phyloP scores from a whole-genome alignment of 108 stramenopile species.

The Conticribra weissflogii region DNA sequence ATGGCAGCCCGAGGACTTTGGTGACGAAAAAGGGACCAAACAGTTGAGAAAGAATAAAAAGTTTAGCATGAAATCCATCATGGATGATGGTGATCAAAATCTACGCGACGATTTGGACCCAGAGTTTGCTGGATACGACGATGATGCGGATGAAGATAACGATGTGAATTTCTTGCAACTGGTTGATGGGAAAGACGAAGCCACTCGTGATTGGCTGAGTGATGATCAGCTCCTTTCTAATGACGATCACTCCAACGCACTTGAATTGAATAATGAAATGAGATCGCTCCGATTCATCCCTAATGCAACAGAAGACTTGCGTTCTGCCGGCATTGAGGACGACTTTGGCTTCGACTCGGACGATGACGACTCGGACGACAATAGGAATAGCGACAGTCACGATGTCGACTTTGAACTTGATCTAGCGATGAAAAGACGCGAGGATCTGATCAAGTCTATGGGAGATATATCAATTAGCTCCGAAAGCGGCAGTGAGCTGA shows the following conservation, averaged over 20 bases:
- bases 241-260: not conserved
- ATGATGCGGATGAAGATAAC: constrained; percentile 20
- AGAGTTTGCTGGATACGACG: constrained; percentile 35
- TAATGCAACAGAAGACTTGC: too few relatives aligned
- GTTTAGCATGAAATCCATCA: constrained; percentile 41
- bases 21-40: constrained; percentile 35
- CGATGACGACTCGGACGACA: constrained; percentile 22
- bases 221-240: constrained; percentile 8
- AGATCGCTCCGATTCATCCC: too few relatives aligned
- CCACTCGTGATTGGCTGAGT: constrained; percentile 29
- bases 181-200: constrained; percentile 7
- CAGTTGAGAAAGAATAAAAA: constrained; percentile 46
- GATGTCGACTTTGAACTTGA: not conserved
- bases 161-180: constrained; percentile 6
- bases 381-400: not conserved
- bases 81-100: constrained; percentile 42
- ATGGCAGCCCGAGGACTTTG: constrained; percentile 53
- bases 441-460: not conserved
- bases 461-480: not conserved
- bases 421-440: constrained; percentile 1
- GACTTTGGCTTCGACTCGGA: constrained; percentile 33
- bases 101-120: constrained; percentile 45
- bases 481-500: constrained; percentile 7
- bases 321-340: constrained; percentile 6
- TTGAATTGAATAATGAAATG: constrained; percentile 8